Percentiles rank a stretch among this genome's conserved stretches.
Evolutionary conservation across 164 flowering plant genomes (phyloP).

Genomic region (Stephania yunnanensis): DNA sequence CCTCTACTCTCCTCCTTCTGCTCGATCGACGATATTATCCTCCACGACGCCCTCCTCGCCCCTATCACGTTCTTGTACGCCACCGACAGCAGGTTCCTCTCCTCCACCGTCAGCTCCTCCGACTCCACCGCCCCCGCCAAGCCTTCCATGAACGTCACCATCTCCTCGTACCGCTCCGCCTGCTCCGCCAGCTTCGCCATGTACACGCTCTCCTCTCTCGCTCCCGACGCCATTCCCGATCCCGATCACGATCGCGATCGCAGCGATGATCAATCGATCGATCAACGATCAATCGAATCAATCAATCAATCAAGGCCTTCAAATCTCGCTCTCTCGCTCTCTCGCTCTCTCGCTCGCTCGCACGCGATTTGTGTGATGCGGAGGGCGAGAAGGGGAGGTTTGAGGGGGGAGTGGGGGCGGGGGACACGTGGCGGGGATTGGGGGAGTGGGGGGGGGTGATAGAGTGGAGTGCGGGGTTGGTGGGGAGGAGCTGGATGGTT

Average conservation of each 20-base stretch:
- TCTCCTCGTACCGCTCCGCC: constrained; percentile 80
- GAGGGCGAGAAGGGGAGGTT: background rate
- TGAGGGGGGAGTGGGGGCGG: too few species aligned
- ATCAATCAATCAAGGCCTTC: too few species aligned
- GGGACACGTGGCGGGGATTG: background rate
- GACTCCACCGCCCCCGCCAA: constrained; percentile 41
- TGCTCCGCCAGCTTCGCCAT: constrained; percentile 74
- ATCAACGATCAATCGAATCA: too few species aligned
- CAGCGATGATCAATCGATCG: too few species aligned
- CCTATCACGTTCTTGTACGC: constrained; percentile 85
- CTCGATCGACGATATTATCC: constrained; percentile 68
- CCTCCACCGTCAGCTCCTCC: constrained; percentile 74
- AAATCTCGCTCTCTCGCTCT: too few species aligned
- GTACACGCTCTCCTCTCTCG: constrained; percentile 63
- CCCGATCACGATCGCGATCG: too few species aligned
- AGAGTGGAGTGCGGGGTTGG: background rate
- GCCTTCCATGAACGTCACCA: constrained; percentile 82
- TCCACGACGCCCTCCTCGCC: constrained; percentile 72
- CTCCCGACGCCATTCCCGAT: constrained; percentile 1
- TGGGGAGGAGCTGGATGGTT: too few species aligned
- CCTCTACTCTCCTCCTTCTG: constrained; percentile 74
- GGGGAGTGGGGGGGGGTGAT: background rate
- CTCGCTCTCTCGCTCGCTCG: too few species aligned
- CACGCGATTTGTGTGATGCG: too few species aligned
- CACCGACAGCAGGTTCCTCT: constrained; percentile 61